phyloP scores from a whole-genome alignment of 208 protist species.

The Trypanosoma brucei region DNA sequence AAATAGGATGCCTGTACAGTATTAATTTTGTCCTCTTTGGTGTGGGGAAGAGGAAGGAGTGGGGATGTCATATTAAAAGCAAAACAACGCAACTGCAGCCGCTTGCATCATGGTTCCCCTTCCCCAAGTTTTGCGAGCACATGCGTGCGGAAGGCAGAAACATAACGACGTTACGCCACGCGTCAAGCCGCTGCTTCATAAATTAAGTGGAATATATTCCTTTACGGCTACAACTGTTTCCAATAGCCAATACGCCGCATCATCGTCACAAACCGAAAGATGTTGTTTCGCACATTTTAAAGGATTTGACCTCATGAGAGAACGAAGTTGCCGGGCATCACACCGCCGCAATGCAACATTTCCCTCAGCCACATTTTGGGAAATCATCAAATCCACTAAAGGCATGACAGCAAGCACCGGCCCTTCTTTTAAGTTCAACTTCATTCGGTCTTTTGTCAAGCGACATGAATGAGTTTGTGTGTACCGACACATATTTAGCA shows the following conservation, averaged over 20 bases:
- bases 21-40: too few species aligned
- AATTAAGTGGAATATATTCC: too few species aligned
- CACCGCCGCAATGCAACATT: constrained; percentile 9
- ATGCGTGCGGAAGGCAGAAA: too few species aligned
- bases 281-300: constrained; percentile 3
- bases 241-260: constrained; percentile 16
- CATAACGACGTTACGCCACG: too few species aligned
- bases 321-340: background rate
- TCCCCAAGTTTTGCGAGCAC: too few species aligned
- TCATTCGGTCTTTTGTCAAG: constrained; percentile 11
- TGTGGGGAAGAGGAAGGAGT: too few species aligned
- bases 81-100: too few species aligned
- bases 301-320: constrained; percentile 2
- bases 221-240: constrained; percentile 4
- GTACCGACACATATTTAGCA: constrained; percentile 14
- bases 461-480: constrained; percentile 11
- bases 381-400: constrained; percentile 14
- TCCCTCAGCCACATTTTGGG: background rate
- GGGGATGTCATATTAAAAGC: too few species aligned
- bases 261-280: background rate
- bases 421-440: constrained; percentile 1
- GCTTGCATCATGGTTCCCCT: too few species aligned
- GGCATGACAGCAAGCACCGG: constrained; percentile 13
- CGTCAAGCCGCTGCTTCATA: too few species aligned
- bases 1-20: too few species aligned